phyloP scores from a whole-genome alignment of 306 rosid species.

The Cicer cuneatum region DNA sequence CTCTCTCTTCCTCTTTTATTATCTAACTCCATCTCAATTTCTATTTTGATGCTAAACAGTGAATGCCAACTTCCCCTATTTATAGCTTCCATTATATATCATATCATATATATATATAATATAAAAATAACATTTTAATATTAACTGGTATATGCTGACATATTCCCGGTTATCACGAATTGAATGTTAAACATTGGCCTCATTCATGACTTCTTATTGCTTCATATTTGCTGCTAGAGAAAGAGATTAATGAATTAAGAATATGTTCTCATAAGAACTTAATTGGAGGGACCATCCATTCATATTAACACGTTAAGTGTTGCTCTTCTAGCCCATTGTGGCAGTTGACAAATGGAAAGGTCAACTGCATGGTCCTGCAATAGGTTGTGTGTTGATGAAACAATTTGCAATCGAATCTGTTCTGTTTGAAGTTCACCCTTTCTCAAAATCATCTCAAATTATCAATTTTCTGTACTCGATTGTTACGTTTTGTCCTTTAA shows the following conservation, averaged over 20 bases:
- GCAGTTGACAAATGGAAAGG: constrained; percentile 40
- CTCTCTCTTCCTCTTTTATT: constrained; percentile 46
- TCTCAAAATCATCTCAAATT: neutral
- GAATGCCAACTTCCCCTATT: constrained; percentile 42
- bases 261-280: constrained; percentile 47
- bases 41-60: constrained; percentile 13
- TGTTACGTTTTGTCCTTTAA: neutral
- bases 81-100: constrained; percentile 46
- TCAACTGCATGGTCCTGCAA: constrained; percentile 40
- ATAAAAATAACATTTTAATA: neutral
- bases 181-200: constrained; percentile 3
- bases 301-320: constrained; percentile 13
- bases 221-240: constrained; percentile 9
- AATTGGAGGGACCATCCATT: constrained; percentile 41
- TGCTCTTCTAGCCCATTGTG: constrained; percentile 10
- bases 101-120: neutral
- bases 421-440: neutral
- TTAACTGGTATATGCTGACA: constrained; percentile 33
- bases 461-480: neutral
- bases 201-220: neutral
- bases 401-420: constrained; percentile 48
- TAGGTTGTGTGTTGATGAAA: constrained; percentile 36
- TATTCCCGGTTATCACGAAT: constrained; percentile 36
- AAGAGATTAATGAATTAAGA: constrained; percentile 28
- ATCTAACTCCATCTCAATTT: neutral